Conservation (phyloP, 257 asterid genomes). For the Solanum etuberosum region DNA sequence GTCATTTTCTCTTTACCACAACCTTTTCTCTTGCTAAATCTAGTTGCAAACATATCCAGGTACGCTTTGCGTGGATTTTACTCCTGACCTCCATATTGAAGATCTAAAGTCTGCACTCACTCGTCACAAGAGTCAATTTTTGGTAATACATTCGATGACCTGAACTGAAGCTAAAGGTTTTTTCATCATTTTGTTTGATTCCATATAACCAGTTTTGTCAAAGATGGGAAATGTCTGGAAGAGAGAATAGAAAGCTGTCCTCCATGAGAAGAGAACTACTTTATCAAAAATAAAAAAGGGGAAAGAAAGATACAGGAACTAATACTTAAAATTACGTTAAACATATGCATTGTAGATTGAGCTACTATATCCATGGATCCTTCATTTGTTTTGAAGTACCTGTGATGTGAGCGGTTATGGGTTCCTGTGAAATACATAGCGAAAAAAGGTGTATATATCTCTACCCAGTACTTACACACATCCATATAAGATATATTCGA, state of each 20-base stretch:
- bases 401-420: background rate
- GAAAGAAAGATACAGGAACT: background rate
- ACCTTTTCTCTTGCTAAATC: constrained; percentile 7
- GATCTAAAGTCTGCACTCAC: constrained; percentile 53
- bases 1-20: background rate
- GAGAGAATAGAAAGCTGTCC: background rate
- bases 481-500: background rate
- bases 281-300: background rate
- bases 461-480: background rate
- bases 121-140: constrained; percentile 54
- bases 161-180: background rate
- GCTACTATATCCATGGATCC: background rate
- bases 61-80: constrained; percentile 64
- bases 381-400: background rate
- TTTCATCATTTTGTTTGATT: background rate
- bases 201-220: background rate
- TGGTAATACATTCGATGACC: constrained; percentile 34
- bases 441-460: background rate
- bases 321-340: background rate
- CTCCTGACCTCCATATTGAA: constrained; percentile 58
- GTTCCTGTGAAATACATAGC: background rate
- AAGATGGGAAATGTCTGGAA: background rate
- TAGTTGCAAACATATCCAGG: constrained; percentile 40
- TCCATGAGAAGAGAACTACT: background rate
- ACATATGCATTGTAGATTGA: background rate